phyloP scores from a whole-genome alignment of 495 filamentous ascomycete genomes.

The Pseudoneurospora amorphoporcata region DNA sequence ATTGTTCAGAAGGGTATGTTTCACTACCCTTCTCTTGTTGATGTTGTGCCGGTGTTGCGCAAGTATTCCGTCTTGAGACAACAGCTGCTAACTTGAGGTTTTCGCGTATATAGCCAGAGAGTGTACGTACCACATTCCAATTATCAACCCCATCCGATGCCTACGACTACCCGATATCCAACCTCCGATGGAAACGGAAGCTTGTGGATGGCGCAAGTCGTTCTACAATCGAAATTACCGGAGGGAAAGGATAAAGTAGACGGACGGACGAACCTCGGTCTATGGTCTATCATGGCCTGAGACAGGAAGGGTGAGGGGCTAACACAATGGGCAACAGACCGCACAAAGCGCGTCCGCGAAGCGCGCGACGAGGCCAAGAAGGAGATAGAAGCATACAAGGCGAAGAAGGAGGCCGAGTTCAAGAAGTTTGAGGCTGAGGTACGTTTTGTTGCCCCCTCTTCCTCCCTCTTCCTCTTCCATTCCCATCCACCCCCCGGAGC shows the following conservation, averaged over 20 bases:
- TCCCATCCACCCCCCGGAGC: background rate
- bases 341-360: constrained; percentile 93
- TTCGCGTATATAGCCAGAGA: constrained; percentile 23
- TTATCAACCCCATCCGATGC: background rate
- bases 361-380: constrained; percentile 93
- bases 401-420: constrained; percentile 85
- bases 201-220: background rate
- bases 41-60: background rate
- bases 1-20: constrained; percentile 84
- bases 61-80: background rate
- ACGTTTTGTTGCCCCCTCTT: constrained; percentile 10
- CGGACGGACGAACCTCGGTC: too few relatives aligned
- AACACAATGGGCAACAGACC: constrained; percentile 46
- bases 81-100: background rate
- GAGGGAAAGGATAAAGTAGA: too few relatives aligned
- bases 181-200: background rate
- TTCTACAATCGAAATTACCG: background rate
- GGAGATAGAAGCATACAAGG: constrained; percentile 91
- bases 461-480: background rate
- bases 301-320: background rate
- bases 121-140: constrained; percentile 21
- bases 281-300: too few relatives aligned
- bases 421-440: constrained; percentile 93
- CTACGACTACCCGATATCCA: background rate
- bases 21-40: background rate